A percentile compares a stretch with the other conserved stretches of the same genome.
phyloP scores from a whole-genome alignment of 169 alveolate genomes.

The Theileria equi region DNA sequence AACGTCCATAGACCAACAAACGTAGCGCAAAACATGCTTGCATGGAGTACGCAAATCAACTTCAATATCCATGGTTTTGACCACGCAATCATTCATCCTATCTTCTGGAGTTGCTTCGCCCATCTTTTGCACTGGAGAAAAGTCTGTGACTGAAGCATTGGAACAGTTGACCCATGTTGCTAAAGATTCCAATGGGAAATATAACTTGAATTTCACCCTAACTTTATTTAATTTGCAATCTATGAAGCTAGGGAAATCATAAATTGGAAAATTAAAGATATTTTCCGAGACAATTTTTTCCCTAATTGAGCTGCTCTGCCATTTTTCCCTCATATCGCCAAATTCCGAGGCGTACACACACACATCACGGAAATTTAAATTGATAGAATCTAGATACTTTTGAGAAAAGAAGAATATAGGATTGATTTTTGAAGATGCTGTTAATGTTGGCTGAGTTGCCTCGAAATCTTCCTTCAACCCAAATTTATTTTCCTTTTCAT shows the following conservation, averaged over 20 bases:
- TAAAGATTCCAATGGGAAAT: conserved; percentile 38
- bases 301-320: not conserved
- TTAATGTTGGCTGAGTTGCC: conserved; percentile 31
- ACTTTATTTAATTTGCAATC: conserved; percentile 52
- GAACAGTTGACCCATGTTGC: conserved; percentile 57
- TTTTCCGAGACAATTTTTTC: not conserved
- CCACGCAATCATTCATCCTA: not conserved
- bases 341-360: not conserved
- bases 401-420: conserved; percentile 13
- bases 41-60: conserved; percentile 74
- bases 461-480: conserved; percentile 58
- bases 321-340: not conserved
- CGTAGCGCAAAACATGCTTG: conserved; percentile 69
- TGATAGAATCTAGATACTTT: not conserved
- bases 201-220: conserved; percentile 34
- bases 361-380: not conserved
- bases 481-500: conserved; percentile 30
- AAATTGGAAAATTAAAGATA: conserved; percentile 33
- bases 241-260: conserved; percentile 57
- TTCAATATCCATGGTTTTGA: conserved; percentile 36
- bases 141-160: conserved; percentile 4
- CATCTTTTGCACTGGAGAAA: not conserved
- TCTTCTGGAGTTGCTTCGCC: not conserved
- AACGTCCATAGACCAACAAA: conserved; percentile 71
- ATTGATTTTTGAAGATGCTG: not conserved